Base-by-base conservation (phyloP, 176 grass and related monocot genomes). In the Leersia perrieri region DNA sequence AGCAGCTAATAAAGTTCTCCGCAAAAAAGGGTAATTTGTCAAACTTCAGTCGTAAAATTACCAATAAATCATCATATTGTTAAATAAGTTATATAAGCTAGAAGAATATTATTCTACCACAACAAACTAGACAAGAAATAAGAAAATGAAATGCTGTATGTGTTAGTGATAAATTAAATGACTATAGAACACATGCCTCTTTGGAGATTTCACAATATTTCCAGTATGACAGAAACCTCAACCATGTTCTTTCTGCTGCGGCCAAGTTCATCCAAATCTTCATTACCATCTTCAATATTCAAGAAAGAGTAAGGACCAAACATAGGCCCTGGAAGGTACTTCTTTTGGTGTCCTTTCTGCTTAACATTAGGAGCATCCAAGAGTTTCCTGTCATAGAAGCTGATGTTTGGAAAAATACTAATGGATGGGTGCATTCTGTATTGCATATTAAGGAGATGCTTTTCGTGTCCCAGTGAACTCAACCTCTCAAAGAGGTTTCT, bases 371-470 rank as follows among this genome's bases (percentile, higher is more conserved):
- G 91, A 29, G 83, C 94, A 87, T 97, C 81, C 12, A 73, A 75
- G 70, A 97, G 81, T 82, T 89, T 89, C 40, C 83, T 81, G 9
- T 87, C 76, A 74, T 97, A 97, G 66, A 97, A 97, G 42, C 73
- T 89, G 27, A 18, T 58, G 83, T 91, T 93, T 18, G 94, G 94
- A 77, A 97, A 97, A 5, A 89, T 73, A 71, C 94, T 97, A 63
- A 97, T 93, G 13, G 49, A 87, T 32, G 94, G 94, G 64, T 97
- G 94, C 94, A 97, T 97, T 72, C 94, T 87, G 68, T 93, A 97
- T 68, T 97, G 94, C 86, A 91, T 70, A 73, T 89, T 91, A 25
- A 97, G 80, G 66, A 93, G 63, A 82, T 93, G 73, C 20, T 91
- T 93, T 86, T 87, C 65, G 7, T 93, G 88, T 35, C 88, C 91